Percentiles rank a stretch among this genome's conserved stretches.
Evolutionary conservation across 148 eudicot genomes (phyloP).

Genomic region (Linanthus parryae): DNA sequence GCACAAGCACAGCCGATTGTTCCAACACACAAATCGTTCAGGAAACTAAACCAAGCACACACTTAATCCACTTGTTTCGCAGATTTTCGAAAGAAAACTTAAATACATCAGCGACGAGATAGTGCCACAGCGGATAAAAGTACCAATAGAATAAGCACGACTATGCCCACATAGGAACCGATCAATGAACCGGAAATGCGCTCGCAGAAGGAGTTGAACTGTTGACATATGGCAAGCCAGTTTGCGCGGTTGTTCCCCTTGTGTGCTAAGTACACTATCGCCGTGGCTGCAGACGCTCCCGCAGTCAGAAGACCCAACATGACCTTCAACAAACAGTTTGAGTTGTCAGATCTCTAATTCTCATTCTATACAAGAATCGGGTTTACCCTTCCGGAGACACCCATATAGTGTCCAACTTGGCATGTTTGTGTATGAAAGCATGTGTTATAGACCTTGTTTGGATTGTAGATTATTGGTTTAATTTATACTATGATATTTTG

Average conservation of each 20-base stretch:
- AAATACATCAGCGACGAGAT: conserved; percentile 22
- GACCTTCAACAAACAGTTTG: conserved; percentile 15
- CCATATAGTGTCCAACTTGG: no score
- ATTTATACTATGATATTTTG: no score
- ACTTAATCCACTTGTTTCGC: neutral
- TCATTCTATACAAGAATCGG: no score
- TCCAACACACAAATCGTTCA: conserved; percentile 7
- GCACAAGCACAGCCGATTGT: conserved; percentile 2
- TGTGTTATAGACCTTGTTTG: no score
- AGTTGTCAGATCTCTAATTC: no score
- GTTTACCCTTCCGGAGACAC: no score
- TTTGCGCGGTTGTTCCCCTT: conserved; percentile 36
- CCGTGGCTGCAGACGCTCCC: conserved; percentile 51
- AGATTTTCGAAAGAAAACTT: no score
- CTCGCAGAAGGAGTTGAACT: conserved; percentile 44
- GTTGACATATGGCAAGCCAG: conserved; percentile 48
- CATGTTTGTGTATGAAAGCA: no score
- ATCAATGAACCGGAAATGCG: conserved; percentile 49
- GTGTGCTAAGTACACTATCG: conserved; percentile 50
- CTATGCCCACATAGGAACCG: conserved; percentile 38
- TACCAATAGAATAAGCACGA: conserved; percentile 29
- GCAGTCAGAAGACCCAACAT: conserved; percentile 41
- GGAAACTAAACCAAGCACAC: neutral
- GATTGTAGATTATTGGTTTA: no score
- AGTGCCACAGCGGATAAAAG: conserved; percentile 41